Evolutionary conservation across 768 basidiomycete species (phyloP), one percentile per base, ranked within the genome.

Genomic region (Agaricus sinodeliciosus): DNA sequence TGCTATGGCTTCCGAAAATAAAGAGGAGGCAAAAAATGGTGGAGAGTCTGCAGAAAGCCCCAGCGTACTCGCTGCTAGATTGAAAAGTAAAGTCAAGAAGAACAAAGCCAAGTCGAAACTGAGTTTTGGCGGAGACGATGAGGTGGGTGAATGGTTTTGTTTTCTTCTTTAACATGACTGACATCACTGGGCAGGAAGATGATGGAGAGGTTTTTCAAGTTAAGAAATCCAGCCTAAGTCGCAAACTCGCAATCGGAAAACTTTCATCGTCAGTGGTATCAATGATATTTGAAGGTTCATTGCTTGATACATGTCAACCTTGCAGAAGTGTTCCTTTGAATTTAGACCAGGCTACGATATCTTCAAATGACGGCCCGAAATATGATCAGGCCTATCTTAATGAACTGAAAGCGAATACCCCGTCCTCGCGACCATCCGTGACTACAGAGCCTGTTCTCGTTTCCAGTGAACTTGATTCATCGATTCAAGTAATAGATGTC

Each of bases 351-450:
- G 77, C 80, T 1, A 72, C 75, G 0, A 77, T 81, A n/a, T 71
- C 79, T 25, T 59, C 77, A 4, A 73, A 73, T 55, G 72, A 72
- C 18, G 75, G 78, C 1, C 86, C 86, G 0, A 74, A 74, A 13
- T 94, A 94, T 63, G 82, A 86, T 58, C 73, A 80, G 27, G 84
- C 81, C 41, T 80, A 90, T 65, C 74, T 94, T 36, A 78, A 80
- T 31, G 79, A 92, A 63, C 75, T 94, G 40, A 91, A 85, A 72
- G 87, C 90, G 3, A 85, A 74, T 59, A 94, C 88, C 0, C 80
- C 77, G 5, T 76, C 78, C 5, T 64, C 78, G 16, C 76, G 85
- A 40, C 81, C 73, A 16, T 65, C 66, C 5, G 55, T 57, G 19
- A 65, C 71, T 0, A 49, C 63, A 3, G 57, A 63, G 75, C 74